These are phyloP conservation scores for Papiliotrema flavescens DNA, from an alignment of 1,284 basidiomycete genomes.

Conservation along the genomic window DNA sequence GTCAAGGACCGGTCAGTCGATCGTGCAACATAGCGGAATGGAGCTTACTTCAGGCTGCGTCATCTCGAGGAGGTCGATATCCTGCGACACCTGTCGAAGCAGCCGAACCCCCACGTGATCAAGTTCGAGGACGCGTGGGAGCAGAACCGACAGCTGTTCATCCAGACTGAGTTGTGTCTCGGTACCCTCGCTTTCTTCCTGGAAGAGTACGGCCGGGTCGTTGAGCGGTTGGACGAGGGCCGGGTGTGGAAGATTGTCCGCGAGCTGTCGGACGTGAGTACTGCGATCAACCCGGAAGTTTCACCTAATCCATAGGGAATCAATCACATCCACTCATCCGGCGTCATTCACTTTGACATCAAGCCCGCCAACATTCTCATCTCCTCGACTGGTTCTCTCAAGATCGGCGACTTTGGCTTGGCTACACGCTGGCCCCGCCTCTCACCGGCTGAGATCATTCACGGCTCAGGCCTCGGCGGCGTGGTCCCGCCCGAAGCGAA, in stretches of 20 bases:
- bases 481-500: constrained; percentile 15
- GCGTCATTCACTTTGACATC: constrained; percentile 92
- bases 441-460: constrained; percentile 42
- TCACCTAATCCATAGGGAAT: constrained; percentile 60
- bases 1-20: constrained; percentile 75
- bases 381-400: constrained; percentile 82
- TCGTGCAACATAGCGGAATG: constrained; percentile 2
- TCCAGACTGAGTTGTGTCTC: constrained; percentile 92
- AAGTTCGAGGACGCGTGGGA: constrained; percentile 97
- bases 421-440: constrained; percentile 77
- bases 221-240: constrained; percentile 83
- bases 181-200: constrained; percentile 91
- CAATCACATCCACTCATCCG: constrained; percentile 80
- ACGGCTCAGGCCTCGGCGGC: constrained; percentile 47
- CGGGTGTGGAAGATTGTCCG: constrained; percentile 95
- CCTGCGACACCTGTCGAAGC: constrained; percentile 67
- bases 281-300: background rate
- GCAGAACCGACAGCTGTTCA: constrained; percentile 80
- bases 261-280: constrained; percentile 79
- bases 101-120: constrained; percentile 71
- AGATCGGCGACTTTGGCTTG: constrained; percentile 99
- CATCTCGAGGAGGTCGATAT: constrained; percentile 95
- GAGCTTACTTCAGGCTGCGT: constrained; percentile 60
- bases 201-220: constrained; percentile 82
- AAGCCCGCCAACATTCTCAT: constrained; percentile 98